Base-by-base conservation (phyloP, 2,329 filamentous ascomycete genomes). In the Escovopsis weberi region DNA sequence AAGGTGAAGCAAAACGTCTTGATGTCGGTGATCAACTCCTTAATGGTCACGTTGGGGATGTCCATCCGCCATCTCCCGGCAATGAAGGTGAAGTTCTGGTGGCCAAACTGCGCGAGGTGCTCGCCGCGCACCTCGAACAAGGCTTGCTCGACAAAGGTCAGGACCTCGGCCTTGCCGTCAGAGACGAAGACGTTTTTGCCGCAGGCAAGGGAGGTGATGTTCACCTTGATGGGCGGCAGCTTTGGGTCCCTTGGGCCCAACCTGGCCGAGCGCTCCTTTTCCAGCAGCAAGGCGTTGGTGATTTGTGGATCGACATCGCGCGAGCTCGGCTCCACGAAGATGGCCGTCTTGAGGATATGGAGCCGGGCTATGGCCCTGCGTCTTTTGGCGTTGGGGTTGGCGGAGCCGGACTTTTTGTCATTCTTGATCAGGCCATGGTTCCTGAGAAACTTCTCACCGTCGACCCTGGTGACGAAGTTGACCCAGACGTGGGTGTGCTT, bases 101-200 rank as follows among this genome's bases (percentile, higher is more conserved):
- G 66, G 10, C 61, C 59, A 48, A 76, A 74, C 43, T 61, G 64
- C 37, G 51, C 65, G 15, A 30, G 36, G 12, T 67, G 58, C 10
- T 37, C 15, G 4, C 55, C 53, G 35, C 55, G 37, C 1, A 26
- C 11, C 15, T 12, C 8, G 10, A 40, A 7, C 12, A 45, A 55
- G 45, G 53, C 54, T 44, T 67, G 74, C 53, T 65, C 49, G 3
- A 65, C 54, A 45, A 71, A 77, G 0, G 57, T 55, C 6, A 75
- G 56, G 18, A 5, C 49, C 47, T 53, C 50, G 5, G 45, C 26
- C 1, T 37, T 26, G 0, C 54, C 42, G 2, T 51, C 40, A 40
- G 69, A 75, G 6, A 63, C 53, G 41, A 69, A 75, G 7, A 63
- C 53, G 47, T 69, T 69, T 37, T 70, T 64, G 2, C 74, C 74